Percentiles rank a stretch among this genome's conserved stretches.
Conservation (phyloP, 2,329 filamentous ascomycete genomes). For the Apiospora saccharicola region DNA sequence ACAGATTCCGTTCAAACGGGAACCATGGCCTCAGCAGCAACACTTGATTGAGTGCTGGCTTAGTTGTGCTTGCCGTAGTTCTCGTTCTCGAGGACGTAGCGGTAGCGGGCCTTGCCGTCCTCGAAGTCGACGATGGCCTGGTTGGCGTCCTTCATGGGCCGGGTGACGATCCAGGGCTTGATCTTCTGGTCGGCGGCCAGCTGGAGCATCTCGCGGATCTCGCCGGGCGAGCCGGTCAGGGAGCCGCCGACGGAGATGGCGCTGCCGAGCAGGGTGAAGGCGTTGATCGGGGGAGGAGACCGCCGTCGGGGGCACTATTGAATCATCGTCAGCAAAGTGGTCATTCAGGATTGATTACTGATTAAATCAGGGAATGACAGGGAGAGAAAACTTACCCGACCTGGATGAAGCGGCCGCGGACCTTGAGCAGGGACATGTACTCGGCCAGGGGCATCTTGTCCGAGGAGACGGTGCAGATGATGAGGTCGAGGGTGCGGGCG, state of each 20-base stretch:
- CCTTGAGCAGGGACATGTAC: constrained; percentile 28
- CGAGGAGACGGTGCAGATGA: constrained; percentile 29
- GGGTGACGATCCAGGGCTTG: constrained; percentile 63
- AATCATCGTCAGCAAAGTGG: too few relatives aligned
- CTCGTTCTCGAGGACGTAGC: constrained; percentile 57
- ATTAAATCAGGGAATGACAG: too few relatives aligned
- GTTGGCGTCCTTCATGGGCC: constrained; percentile 66
- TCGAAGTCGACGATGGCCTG: constrained; percentile 64
- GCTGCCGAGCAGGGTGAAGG: constrained; percentile 65
- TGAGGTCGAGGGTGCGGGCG: constrained; percentile 28
- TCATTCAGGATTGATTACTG: background rate
- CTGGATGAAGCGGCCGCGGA: constrained; percentile 28
- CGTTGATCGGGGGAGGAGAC: constrained; percentile 53
- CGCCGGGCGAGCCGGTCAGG: constrained; percentile 57
- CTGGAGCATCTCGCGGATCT: constrained; percentile 68
- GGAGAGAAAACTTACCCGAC: constrained; percentile 25
- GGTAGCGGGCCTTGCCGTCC: constrained; percentile 59
- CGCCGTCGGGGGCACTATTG: constrained; percentile 66
- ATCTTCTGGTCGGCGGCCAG: constrained; percentile 66
- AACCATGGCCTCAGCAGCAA: background rate
- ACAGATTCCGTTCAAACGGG: background rate
- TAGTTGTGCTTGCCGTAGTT: constrained; percentile 40
- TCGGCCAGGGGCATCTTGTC: constrained; percentile 29
- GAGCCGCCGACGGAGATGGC: constrained; percentile 59
- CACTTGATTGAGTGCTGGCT: background rate